Conservation (phyloP, 225 moss, liverwort and hornwort species). For the Sphagnum tenellum region DNA sequence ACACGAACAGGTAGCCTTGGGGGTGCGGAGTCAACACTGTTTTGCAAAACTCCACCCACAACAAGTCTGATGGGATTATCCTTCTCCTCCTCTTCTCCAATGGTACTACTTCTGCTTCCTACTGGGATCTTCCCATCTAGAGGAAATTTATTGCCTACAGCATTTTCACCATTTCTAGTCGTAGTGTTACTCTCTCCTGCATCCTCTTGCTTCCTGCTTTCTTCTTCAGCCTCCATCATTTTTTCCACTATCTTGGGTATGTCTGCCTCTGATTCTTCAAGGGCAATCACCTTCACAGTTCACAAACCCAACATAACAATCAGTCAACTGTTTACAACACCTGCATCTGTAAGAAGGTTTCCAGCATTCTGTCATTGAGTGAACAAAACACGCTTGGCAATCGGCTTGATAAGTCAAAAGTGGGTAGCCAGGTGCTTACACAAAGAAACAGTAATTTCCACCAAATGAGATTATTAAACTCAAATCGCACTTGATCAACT, state of each 20-base stretch:
- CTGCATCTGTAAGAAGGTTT: too few relatives aligned
- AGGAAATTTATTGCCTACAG: constrained; percentile 38
- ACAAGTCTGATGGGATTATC: constrained; percentile 83
- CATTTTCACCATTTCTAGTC: constrained; percentile 42
- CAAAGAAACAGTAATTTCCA: too few relatives aligned
- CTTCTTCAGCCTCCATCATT: constrained; percentile 70
- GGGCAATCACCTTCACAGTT: constrained; percentile 74
- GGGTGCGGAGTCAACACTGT: constrained; percentile 64
- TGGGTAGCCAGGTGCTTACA: too few relatives aligned
- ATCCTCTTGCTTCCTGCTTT: constrained; percentile 37
- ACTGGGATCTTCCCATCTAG: constrained; percentile 67
- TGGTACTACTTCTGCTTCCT: constrained; percentile 22
- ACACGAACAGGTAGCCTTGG: constrained; percentile 76
- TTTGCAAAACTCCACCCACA: constrained; percentile 91
- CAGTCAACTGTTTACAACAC: too few relatives aligned
- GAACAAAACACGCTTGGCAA: too few relatives aligned
- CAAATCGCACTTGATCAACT: too few relatives aligned
- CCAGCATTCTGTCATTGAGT: too few relatives aligned
- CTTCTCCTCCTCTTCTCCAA: constrained; percentile 49
- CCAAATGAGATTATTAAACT: too few relatives aligned
- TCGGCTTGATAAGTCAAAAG: too few relatives aligned
- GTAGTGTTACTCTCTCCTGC: constrained; percentile 38
- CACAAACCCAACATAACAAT: neutral
- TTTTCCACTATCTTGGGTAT: constrained; percentile 82
- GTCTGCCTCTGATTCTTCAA: constrained; percentile 73